A percentile compares a stretch with the other conserved stretches of the same genome.
Evolutionary conservation across 257 asterid species (phyloP).

Genomic region (Solanum pimpinellifolium): DNA sequence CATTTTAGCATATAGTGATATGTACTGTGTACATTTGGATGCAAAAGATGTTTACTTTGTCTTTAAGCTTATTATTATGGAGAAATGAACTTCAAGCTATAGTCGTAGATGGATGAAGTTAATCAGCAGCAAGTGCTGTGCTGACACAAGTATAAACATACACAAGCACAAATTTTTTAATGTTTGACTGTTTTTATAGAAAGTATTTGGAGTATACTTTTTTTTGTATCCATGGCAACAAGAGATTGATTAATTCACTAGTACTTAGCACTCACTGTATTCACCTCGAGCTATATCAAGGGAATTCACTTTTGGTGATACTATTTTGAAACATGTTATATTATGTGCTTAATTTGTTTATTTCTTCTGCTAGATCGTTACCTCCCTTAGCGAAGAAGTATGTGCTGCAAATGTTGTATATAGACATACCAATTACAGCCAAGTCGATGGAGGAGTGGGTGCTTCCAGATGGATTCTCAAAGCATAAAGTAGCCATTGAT

Average conservation of each 20-base stretch:
- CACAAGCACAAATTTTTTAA: background rate
- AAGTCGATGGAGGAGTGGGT: conserved; percentile 88
- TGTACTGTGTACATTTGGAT: background rate
- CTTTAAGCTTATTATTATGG: background rate
- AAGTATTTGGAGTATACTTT: background rate
- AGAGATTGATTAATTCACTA: background rate
- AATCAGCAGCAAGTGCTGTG: background rate
- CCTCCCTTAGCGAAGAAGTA: conserved; percentile 95
- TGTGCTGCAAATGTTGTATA: conserved; percentile 60
- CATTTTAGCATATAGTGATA: background rate
- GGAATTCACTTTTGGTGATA: background rate
- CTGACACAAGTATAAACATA: background rate
- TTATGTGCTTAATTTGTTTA: background rate
- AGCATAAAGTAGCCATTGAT: conserved; percentile 84
- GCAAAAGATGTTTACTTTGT: background rate
- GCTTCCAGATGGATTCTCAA: conserved; percentile 67
- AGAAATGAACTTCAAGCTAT: background rate
- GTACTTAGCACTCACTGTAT: background rate
- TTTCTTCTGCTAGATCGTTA: conserved; percentile 46
- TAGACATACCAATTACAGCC: conserved; percentile 55
- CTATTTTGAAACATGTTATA: background rate
- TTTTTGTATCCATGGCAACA: background rate
- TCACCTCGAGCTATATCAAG: background rate
- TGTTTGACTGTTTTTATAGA: background rate
- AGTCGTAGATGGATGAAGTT: background rate